A percentile compares a stretch with the other conserved stretches of the same genome.
Evolutionary conservation across 176 grass and related monocot genomes (phyloP).

Genomic region (Metroxylon sagu): DNA sequence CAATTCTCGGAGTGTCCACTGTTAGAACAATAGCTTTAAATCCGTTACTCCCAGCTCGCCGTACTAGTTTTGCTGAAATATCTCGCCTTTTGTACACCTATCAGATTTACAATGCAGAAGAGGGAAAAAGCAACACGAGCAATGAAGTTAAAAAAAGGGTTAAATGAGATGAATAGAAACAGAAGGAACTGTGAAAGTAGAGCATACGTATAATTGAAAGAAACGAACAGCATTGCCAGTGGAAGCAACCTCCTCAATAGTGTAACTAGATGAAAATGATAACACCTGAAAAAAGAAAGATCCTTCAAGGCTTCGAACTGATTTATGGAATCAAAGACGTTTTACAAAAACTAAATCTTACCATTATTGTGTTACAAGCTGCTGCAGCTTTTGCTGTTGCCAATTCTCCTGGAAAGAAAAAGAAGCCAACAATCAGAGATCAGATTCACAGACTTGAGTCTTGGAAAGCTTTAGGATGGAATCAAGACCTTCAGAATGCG

Average conservation of each 20-base stretch:
- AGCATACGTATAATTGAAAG: conserved; percentile 88
- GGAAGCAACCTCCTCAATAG: conserved; percentile 68
- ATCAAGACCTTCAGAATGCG: conserved; percentile 61
- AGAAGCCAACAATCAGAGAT: conserved; percentile 4
- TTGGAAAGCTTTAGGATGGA: not conserved
- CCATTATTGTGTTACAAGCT: conserved; percentile 74
- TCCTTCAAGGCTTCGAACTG: not conserved
- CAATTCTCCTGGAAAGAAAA: conserved; percentile 56
- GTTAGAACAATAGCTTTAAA: conserved; percentile 88
- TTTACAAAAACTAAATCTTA: conserved; percentile 1
- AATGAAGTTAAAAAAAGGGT: too few relatives aligned
- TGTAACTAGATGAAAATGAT: conserved; percentile 61
- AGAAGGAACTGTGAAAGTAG: not conserved
- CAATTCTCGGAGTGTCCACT: conserved; percentile 67
- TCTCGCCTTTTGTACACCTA: conserved; percentile 75
- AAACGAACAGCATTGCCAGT: conserved; percentile 66
- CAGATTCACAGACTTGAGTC: not conserved
- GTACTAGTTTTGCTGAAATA: conserved; percentile 51
- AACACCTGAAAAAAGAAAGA: conserved; percentile 39
- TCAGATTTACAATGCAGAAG: not conserved
- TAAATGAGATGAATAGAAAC: too few relatives aligned
- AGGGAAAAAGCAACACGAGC: not conserved
- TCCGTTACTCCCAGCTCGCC: conserved; percentile 53
- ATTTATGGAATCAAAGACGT: not conserved
- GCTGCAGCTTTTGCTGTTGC: conserved; percentile 81